Conservation (phyloP, 768 basidiomycete genomes). For the Agaricus subrufescens region DNA sequence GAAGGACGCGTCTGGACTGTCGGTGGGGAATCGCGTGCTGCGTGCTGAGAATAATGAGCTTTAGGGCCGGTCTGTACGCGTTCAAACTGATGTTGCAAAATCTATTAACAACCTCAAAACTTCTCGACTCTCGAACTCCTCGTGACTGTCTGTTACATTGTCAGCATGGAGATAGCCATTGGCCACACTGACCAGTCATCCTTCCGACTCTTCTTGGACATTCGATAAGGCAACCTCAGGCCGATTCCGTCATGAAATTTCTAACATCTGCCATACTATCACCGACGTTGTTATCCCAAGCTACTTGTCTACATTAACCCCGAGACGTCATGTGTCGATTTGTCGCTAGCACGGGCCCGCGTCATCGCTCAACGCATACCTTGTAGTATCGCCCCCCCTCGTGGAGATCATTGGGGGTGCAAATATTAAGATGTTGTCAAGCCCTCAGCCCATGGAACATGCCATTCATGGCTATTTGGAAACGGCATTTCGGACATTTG, state of each 20-base stretch:
- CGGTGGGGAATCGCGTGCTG: slow-evolving; percentile 6
- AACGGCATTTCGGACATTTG: slow-evolving; percentile 25
- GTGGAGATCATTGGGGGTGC: slow-evolving; percentile 23
- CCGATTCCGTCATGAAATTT: slow-evolving; percentile 16
- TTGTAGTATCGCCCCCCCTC: slow-evolving; percentile 22
- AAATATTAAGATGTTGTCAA: slow-evolving; percentile 29
- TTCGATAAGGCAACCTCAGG: neutral
- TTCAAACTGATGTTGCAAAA: slow-evolving; percentile 17
- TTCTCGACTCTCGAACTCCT: slow-evolving; percentile 22
- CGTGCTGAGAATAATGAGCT: slow-evolving; percentile 19
- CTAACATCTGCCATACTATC: slow-evolving; percentile 21
- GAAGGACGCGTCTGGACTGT: slow-evolving; percentile 6
- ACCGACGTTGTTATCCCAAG: slow-evolving; percentile 22
- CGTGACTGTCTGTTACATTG: slow-evolving; percentile 25
- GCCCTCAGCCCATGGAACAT: slow-evolving; percentile 19
- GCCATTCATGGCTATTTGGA: slow-evolving; percentile 25
- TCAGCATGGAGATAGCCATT: slow-evolving; percentile 22
- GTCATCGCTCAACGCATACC: slow-evolving; percentile 27
- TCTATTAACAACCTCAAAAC: slow-evolving; percentile 10
- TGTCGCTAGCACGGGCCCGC: slow-evolving; percentile 18
- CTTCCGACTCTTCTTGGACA: neutral
- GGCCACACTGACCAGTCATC: slow-evolving; percentile 16
- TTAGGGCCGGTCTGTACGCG: slow-evolving; percentile 32
- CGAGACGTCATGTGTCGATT: slow-evolving; percentile 11
- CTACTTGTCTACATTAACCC: slow-evolving; percentile 17